Evolutionary conservation across 2,329 filamentous ascomycete species (phyloP).

Genomic region (Cercospora berteroae): DNA sequence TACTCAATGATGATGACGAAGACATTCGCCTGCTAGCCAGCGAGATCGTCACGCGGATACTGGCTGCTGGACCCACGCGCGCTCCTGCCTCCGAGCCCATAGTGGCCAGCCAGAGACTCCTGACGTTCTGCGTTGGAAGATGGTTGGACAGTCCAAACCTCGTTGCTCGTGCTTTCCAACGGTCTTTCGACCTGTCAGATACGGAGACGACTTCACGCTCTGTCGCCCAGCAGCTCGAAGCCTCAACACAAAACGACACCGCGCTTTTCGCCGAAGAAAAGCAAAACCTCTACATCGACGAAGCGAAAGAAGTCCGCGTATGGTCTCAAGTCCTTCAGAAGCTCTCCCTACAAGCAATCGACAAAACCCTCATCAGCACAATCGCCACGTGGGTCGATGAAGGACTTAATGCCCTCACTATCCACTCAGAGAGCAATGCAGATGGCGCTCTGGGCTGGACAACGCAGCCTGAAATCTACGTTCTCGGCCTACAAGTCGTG

Average conservation of each 20-base stretch:
- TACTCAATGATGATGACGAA: constrained; percentile 86
- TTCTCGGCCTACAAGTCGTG: constrained; percentile 52
- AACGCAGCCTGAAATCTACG: constrained; percentile 64
- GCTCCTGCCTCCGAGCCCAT: constrained; percentile 45
- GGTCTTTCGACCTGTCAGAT: constrained; percentile 24
- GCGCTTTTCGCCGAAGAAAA: constrained; percentile 84
- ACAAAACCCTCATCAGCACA: constrained; percentile 22
- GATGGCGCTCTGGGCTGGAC: constrained; percentile 72
- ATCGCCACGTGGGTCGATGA: constrained; percentile 50
- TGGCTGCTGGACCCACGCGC: constrained; percentile 34
- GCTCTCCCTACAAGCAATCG: constrained; percentile 32
- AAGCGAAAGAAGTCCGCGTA: constrained; percentile 67
- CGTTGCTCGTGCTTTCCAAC: constrained; percentile 18
- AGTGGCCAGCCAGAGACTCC: constrained; percentile 46
- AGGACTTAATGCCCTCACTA: constrained; percentile 50
- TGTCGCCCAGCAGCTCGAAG: constrained; percentile 20
- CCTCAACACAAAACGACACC: constrained; percentile 51
- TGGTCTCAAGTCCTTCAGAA: constrained; percentile 60
- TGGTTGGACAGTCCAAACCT: constrained; percentile 21
- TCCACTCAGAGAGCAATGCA: constrained; percentile 37
- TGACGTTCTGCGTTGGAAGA: constrained; percentile 33
- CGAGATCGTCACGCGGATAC: constrained; percentile 47
- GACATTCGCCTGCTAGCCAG: constrained; percentile 72
- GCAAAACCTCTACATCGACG: constrained; percentile 90
- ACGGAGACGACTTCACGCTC: neutral